Evolutionary conservation across 805 yeast species (phyloP).

Genomic region (Starmerella powellii): DNA sequence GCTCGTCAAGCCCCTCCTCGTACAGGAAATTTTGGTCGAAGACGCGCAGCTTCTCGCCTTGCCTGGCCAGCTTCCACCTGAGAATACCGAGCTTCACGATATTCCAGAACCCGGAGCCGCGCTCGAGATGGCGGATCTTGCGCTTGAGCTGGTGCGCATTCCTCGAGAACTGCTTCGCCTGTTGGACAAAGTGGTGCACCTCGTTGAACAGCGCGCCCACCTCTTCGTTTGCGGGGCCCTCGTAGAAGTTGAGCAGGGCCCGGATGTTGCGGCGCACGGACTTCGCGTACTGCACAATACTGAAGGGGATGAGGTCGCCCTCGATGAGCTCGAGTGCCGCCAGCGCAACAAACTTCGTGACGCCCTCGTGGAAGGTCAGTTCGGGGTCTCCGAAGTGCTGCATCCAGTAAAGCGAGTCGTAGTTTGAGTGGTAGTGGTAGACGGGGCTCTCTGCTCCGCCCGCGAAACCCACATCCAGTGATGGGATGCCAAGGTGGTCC

Average conservation of each 20-base stretch:
- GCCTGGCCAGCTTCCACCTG: conserved; percentile 31
- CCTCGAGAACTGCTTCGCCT: conserved; percentile 41
- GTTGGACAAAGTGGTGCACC: conserved; percentile 22
- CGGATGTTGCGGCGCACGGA: conserved; percentile 32
- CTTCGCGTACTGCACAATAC: conserved; percentile 33
- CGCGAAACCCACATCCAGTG: conserved; percentile 46
- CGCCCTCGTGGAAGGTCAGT: conserved; percentile 44
- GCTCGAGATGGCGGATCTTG: conserved; percentile 21
- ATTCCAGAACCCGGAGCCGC: conserved; percentile 30
- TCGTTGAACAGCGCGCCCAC: conserved; percentile 16
- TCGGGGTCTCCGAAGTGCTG: conserved; percentile 49
- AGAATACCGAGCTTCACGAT: conserved; percentile 14
- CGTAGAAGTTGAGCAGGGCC: conserved; percentile 27
- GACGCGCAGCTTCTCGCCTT: conserved; percentile 27
- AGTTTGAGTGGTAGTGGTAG: conserved; percentile 66
- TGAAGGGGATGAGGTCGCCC: conserved; percentile 36
- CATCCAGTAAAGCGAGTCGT: conserved; percentile 66
- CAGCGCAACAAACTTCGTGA: conserved; percentile 44
- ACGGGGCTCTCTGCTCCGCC: conserved; percentile 39
- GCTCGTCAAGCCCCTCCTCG: conserved; percentile 38
- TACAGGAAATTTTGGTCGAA: conserved; percentile 39
- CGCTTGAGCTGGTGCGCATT: conserved; percentile 45
- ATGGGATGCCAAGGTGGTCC: conserved; percentile 34
- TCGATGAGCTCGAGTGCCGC: conserved; percentile 40
- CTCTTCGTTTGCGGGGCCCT: conserved; percentile 15